Percentiles rank a stretch among this genome's conserved stretches.
Evolutionary conservation across 257 asterid genomes (phyloP).

Genomic region (Scutellaria baicalensis): DNA sequence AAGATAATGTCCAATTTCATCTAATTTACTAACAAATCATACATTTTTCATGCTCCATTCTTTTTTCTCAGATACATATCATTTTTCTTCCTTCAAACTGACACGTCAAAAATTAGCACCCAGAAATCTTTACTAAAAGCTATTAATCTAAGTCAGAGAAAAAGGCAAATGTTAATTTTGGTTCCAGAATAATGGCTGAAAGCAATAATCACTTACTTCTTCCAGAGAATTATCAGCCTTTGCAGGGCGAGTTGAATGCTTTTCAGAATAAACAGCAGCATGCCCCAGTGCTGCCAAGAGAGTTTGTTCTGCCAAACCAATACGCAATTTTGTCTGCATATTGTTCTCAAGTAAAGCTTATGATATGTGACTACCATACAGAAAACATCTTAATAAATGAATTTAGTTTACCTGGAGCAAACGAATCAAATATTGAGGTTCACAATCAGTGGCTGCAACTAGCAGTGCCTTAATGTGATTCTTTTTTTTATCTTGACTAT

Average conservation of each 20-base stretch:
- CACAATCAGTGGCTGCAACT: conserved; percentile 96
- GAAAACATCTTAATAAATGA: neutral
- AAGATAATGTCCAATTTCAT: neutral
- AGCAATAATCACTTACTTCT: conserved; percentile 36
- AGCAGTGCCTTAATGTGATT: conserved; percentile 73
- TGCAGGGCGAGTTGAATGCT: conserved; percentile 51
- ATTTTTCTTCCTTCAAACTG: neutral
- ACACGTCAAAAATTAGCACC: neutral
- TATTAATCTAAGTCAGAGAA: neutral
- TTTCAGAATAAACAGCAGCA: conserved; percentile 67
- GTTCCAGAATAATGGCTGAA: neutral
- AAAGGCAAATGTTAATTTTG: neutral
- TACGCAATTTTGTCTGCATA: conserved; percentile 80
- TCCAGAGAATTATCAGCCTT: conserved; percentile 62
- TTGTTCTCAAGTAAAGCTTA: conserved; percentile 29
- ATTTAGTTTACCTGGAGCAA: conserved; percentile 68
- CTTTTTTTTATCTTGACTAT: conserved; percentile 90
- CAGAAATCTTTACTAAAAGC: neutral
- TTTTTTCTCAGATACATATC: neutral
- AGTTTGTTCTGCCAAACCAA: conserved; percentile 91
- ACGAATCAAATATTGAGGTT: conserved; percentile 92
- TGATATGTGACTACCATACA: conserved; percentile 9
- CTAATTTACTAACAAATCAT: neutral
- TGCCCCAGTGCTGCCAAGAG: conserved; percentile 83
- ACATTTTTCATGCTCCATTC: neutral